Evolutionary conservation across 495 filamentous ascomycete species (phyloP).

Genomic region (Aspergillus bridgeri): DNA sequence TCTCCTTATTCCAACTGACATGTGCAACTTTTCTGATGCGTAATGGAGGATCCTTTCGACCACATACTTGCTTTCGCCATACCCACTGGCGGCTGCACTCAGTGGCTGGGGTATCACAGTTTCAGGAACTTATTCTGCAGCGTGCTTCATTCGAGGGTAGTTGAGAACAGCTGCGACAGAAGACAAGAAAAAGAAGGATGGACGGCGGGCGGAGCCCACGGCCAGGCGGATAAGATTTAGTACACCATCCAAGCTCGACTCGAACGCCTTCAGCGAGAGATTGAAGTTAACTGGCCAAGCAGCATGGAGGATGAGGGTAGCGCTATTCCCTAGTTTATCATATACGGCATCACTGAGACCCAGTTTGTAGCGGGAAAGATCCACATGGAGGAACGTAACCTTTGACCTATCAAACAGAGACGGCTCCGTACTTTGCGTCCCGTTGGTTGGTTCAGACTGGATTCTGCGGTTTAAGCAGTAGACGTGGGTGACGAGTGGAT

Average conservation of each 20-base stretch:
- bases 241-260: constrained; percentile 50
- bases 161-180: constrained; percentile 7
- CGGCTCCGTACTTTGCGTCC: no score
- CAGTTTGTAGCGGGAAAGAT: constrained; percentile 41
- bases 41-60: constrained; percentile 46
- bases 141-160: neutral
- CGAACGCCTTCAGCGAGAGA: constrained; percentile 46
- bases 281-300: constrained; percentile 58
- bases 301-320: constrained; percentile 55
- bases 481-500: constrained; percentile 21
- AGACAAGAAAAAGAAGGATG: constrained; percentile 12
- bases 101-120: neutral
- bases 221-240: constrained; percentile 49
- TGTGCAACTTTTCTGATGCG: constrained; percentile 28
- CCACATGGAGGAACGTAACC: constrained; percentile 45
- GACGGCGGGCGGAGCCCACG: neutral
- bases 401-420: neutral
- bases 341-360: constrained; percentile 40
- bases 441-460: no score
- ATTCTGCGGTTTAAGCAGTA: constrained; percentile 40
- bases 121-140: constrained; percentile 4
- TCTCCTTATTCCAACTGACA: constrained; percentile 43
- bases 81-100: constrained; percentile 38
- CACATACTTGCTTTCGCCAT: constrained; percentile 52
- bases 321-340: constrained; percentile 27